A percentile compares a stretch with the other conserved stretches of the same genome.
Conservation (phyloP, 768 basidiomycete genomes). For the Lyophyllum atratum region DNA sequence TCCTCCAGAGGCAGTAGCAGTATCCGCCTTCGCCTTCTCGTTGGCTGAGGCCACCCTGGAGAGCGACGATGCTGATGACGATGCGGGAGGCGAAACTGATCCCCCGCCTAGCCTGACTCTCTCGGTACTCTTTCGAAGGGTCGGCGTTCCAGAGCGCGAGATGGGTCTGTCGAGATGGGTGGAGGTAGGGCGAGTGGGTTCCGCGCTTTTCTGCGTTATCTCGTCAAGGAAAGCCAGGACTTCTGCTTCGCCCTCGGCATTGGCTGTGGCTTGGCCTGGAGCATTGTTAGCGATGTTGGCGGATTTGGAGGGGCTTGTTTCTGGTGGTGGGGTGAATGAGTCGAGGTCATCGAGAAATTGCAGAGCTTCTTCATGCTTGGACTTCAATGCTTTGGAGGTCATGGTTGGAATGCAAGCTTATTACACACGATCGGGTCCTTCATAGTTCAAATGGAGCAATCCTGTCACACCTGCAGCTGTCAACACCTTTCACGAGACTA, state of each 20-base stretch:
- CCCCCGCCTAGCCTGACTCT: slow-evolving; percentile 67
- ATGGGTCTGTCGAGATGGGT: slow-evolving; percentile 55
- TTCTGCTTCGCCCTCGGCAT: slow-evolving; percentile 69
- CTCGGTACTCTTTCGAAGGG: slow-evolving; percentile 73
- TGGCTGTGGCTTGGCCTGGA: slow-evolving; percentile 19
- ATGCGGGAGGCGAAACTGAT: slow-evolving; percentile 42
- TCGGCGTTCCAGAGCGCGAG: slow-evolving; percentile 72
- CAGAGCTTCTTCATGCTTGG: slow-evolving; percentile 86
- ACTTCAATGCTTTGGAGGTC: slow-evolving; percentile 61
- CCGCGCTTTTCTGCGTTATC: slow-evolving; percentile 88
- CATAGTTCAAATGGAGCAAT: background rate
- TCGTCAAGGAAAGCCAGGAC: slow-evolving; percentile 94
- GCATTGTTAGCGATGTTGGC: slow-evolving; percentile 18
- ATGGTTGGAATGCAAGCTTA: slow-evolving; percentile 20
- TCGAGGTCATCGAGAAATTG: slow-evolving; percentile 95
- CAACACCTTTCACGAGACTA: too few relatives aligned
- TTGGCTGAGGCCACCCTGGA: slow-evolving; percentile 31
- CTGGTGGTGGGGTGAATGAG: slow-evolving; percentile 54
- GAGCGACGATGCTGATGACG: slow-evolving; percentile 42
- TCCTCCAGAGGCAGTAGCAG: slow-evolving; percentile 18
- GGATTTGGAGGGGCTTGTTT: slow-evolving; percentile 13
- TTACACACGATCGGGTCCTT: background rate
- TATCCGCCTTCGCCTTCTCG: slow-evolving; percentile 20
- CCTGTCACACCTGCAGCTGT: background rate
- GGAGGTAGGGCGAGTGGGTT: slow-evolving; percentile 64